Percentiles rank a stretch among this genome's conserved stretches.
Conservation (phyloP, 495 filamentous ascomycete genomes). For the Neurospora discreta region DNA sequence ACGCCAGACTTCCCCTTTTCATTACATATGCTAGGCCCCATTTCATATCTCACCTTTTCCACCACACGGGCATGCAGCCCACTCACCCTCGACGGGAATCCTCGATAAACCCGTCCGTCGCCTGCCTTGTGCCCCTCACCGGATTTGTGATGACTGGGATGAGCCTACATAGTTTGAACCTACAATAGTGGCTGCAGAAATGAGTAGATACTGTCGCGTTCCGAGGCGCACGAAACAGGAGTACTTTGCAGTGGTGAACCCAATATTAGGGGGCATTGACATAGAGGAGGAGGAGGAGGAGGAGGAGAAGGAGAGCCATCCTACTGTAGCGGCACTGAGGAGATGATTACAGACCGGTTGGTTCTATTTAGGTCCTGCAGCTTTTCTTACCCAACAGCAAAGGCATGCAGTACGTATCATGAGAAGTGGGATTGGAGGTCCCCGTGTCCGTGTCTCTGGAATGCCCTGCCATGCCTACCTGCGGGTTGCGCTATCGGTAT, state of each 20-base stretch:
- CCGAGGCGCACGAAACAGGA: slow-evolving; percentile 14
- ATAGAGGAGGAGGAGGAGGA: neutral
- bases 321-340: neutral
- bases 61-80: neutral
- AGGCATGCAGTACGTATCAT: neutral
- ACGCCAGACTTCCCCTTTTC: neutral
- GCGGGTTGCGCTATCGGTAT: neutral
- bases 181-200: slow-evolving; percentile 1
- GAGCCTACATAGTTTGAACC: neutral
- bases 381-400: neutral
- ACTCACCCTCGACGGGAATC: neutral
- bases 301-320: neutral
- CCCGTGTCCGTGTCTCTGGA: neutral
- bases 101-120: neutral
- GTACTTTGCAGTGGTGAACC: slow-evolving; percentile 16
- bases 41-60: neutral
- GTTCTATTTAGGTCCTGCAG: neutral
- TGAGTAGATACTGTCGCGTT: slow-evolving; percentile 11
- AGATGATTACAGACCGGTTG: neutral
- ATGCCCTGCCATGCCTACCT: neutral
- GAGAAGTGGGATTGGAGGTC: neutral
- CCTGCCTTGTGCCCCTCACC: neutral
- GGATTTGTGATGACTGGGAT: neutral
- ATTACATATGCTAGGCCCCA: neutral
- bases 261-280: slow-evolving; percentile 1